Percentiles rank a stretch among this genome's conserved stretches.
These are phyloP conservation scores for Colletotrichum nymphaeae DNA, from an alignment of 2,329 filamentous ascomycete species.

Conservation along the genomic window DNA sequence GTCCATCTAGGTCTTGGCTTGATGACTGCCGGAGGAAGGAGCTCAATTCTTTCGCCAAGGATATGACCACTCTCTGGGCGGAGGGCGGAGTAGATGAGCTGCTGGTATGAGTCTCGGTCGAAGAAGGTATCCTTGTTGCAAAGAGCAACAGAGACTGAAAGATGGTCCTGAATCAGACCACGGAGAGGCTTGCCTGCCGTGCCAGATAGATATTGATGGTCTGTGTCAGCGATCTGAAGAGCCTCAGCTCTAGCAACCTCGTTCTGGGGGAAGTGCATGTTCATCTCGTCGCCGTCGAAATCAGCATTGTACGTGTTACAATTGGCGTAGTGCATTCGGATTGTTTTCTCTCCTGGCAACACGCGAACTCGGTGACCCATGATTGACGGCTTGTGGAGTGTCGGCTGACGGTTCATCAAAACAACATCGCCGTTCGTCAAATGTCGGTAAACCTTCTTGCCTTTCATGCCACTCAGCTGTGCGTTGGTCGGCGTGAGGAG, in stretches of 20 bases:
- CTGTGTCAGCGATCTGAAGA: constrained; percentile 91
- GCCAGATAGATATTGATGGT: constrained; percentile 95
- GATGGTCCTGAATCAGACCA: constrained; percentile 98
- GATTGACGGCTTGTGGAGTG: constrained; percentile 97
- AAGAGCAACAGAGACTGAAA: constrained; percentile 92
- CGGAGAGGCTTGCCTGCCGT: constrained; percentile 93
- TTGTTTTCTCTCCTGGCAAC: constrained; percentile 92
- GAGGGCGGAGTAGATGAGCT: constrained; percentile 90
- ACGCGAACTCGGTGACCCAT: constrained; percentile 97
- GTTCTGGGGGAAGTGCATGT: constrained; percentile 99
- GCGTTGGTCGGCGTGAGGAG: constrained; percentile 86
- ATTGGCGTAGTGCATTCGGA: constrained; percentile 99
- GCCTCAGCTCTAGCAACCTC: constrained; percentile 94
- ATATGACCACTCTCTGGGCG: constrained; percentile 93
- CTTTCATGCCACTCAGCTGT: constrained; percentile 78
- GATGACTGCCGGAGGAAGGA: constrained; percentile 82
- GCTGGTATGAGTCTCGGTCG: constrained; percentile 86
- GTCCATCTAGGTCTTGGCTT: constrained; percentile 90
- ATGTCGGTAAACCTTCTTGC: constrained; percentile 97
- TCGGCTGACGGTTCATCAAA: constrained; percentile 98
- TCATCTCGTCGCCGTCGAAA: constrained; percentile 99
- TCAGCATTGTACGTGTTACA: constrained; percentile 99
- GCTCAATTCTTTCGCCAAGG: constrained; percentile 82
- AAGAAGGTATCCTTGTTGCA: constrained; percentile 95
- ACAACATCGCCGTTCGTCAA: constrained; percentile 97